phyloP scores from a whole-genome alignment of 768 basidiomycete genomes.

The Glaciozyma antarctica region DNA sequence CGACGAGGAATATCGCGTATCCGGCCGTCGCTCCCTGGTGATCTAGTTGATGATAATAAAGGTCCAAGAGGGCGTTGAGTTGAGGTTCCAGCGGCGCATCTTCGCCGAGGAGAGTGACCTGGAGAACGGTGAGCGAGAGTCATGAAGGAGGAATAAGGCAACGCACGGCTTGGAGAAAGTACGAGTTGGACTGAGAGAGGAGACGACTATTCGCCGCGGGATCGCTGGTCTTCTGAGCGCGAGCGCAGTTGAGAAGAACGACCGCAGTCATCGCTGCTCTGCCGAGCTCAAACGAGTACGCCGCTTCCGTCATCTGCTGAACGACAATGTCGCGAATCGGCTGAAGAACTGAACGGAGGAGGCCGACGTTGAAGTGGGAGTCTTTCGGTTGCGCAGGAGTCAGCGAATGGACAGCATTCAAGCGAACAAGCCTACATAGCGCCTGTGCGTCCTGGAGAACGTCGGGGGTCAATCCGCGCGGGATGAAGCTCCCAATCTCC shows the following conservation, averaged over 20 bases:
- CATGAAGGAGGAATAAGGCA: not conserved
- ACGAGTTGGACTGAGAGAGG: not conserved
- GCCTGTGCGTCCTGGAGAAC: too few relatives aligned
- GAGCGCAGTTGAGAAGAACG: conserved; percentile 19
- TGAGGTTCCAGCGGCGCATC: conserved; percentile 24
- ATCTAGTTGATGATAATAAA: conserved; percentile 7
- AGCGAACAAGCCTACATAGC: too few relatives aligned
- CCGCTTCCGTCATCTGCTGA: conserved; percentile 10
- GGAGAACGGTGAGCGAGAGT: too few relatives aligned
- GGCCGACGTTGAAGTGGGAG: conserved; percentile 13
- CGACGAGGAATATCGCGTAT: conserved; percentile 22
- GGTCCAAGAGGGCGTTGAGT: not conserved
- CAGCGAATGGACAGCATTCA: too few relatives aligned
- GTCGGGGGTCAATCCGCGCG: too few relatives aligned
- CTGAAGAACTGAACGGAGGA: conserved; percentile 26
- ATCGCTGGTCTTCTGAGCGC: not conserved
- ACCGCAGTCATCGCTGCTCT: conserved; percentile 20
- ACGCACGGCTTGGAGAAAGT: conserved; percentile 6
- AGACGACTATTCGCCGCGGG: not conserved
- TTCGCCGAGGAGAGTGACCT: not conserved
- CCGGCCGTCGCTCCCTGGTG: conserved; percentile 14
- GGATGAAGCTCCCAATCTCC: too few relatives aligned
- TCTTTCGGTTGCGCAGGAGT: not conserved
- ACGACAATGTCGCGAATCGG: conserved; percentile 22
- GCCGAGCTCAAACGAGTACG: conserved; percentile 14